Conservation (phyloP, 2,329 filamentous ascomycete species). For the Paecilomyces dactylethromorphus region DNA sequence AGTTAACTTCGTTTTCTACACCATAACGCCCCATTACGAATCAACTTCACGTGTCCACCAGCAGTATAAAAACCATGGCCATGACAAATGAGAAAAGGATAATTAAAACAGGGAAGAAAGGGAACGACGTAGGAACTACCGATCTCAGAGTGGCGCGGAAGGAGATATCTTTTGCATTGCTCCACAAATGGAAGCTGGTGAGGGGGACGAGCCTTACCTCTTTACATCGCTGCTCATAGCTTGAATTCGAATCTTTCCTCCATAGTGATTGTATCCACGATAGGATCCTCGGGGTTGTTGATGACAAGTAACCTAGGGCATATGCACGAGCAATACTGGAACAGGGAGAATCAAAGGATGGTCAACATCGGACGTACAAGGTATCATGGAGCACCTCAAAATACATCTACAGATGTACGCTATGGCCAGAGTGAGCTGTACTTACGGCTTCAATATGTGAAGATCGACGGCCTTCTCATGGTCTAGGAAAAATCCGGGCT, state of each 20-base stretch:
- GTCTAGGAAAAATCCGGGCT: not conserved
- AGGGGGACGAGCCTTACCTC: conserved; percentile 24
- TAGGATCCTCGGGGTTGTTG: conserved; percentile 40
- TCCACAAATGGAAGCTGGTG: not conserved
- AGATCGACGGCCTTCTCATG: conserved; percentile 13
- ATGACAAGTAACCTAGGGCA: conserved; percentile 42
- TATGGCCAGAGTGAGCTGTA: conserved; percentile 7
- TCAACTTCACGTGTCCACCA: not conserved
- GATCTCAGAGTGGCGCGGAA: not conserved
- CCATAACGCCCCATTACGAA: not conserved
- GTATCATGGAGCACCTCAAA: not conserved
- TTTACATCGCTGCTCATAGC: conserved; percentile 24
- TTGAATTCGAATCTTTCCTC: conserved; percentile 24
- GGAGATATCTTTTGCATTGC: conserved; percentile 5
- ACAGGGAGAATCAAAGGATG: not conserved
- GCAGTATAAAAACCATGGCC: not conserved
- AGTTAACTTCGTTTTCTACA: conserved; percentile 12
- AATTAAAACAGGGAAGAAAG: not conserved
- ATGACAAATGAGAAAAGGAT: too few species aligned
- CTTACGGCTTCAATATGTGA: conserved; percentile 28
- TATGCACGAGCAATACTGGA: conserved; percentile 40
- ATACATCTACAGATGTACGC: not conserved
- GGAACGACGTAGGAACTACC: not conserved
- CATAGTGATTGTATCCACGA: conserved; percentile 29
- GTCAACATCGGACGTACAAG: not conserved